Base-by-base conservation (phyloP, 176 grass and related monocot species). In the Avena eriantha region DNA sequence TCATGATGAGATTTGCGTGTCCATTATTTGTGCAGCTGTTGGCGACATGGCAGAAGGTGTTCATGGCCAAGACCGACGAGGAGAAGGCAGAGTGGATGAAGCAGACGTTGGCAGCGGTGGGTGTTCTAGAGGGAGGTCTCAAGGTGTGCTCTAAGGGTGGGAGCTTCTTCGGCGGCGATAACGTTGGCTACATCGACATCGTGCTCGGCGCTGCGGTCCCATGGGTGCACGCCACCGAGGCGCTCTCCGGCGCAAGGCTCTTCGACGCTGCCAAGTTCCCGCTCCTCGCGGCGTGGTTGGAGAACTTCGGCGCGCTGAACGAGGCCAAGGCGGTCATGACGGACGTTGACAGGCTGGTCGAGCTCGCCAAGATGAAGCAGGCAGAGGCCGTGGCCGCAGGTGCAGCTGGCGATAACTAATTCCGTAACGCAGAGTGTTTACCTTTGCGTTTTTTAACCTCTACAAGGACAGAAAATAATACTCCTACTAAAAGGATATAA, bases 131-230 rank as follows among this genome's bases (percentile, higher is more conserved):
- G 31, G 87, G 41, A 17, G 71, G 84, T 13, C 82, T 90, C 14
- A 14, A 22, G 41, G 82, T 78, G 35, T 73, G 55, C 82, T 88
- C 86, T 51, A 69, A 70, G 80, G 86, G 86, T 3, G 76, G 82
- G 61, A 21, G 50, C 12, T 91, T 88, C 80, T 95, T 95, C 16
- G 81, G 88, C 15, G 91, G 94, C 10, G 84, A 93, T 23, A 61
- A 2, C 12, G 87, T 92, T 5, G 89, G 87, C 3, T 86, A 84
- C 57, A 0, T 90, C 3, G 94, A 93, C 59, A 22, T 93, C 9
- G 5, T 54, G n/a, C 66, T 93, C 0, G 94, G 86, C 10, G 8
- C 69, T 39, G 51, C 67, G 12, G 36, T 69, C 1, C 24, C 58
- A 2, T 77, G 87, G 87, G 68, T 72, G 68, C 56, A 57, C 17